Conservation (phyloP, 306 rosid species). For the Pyrus bretschneideri region DNA sequence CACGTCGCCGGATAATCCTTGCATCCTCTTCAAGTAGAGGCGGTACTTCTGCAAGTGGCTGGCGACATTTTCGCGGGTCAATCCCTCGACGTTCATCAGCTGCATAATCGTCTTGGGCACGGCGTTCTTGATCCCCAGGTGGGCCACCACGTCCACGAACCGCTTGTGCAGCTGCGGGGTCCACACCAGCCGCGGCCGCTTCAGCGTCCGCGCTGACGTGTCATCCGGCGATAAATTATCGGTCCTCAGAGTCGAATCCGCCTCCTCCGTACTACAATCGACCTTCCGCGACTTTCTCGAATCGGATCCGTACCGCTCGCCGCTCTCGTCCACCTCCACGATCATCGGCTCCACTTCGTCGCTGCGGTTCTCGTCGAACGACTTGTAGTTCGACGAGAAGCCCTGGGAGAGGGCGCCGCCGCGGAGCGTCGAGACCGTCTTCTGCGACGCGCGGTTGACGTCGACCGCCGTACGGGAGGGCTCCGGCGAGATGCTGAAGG, state of each 20-base stretch:
- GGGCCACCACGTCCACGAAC: slow-evolving; percentile 87
- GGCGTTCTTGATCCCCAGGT: slow-evolving; percentile 81
- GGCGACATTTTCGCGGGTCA: slow-evolving; percentile 93
- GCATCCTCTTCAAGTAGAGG: slow-evolving; percentile 80
- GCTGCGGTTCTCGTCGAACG: slow-evolving; percentile 19
- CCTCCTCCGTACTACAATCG: slow-evolving; percentile 47
- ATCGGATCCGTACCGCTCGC: slow-evolving; percentile 39
- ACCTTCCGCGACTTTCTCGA: slow-evolving; percentile 50
- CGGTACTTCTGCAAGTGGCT: slow-evolving; percentile 93
- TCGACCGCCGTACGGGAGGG: slow-evolving; percentile 47
- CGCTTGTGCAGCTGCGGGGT: slow-evolving; percentile 89
- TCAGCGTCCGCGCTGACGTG: slow-evolving; percentile 36
- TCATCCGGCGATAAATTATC: slow-evolving; percentile 35
- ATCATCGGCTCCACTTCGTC: slow-evolving; percentile 27
- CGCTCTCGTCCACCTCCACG: slow-evolving; percentile 35
- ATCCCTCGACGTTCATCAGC: slow-evolving; percentile 91
- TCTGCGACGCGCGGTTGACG: slow-evolving; percentile 72
- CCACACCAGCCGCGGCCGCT: slow-evolving; percentile 86
- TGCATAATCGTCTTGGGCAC: slow-evolving; percentile 93
- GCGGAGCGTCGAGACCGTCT: slow-evolving; percentile 58
- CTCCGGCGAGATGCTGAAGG: slow-evolving; percentile 77
- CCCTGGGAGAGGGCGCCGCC: slow-evolving; percentile 38
- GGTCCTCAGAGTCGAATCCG: slow-evolving; percentile 43
- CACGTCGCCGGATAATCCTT: slow-evolving; percentile 56
- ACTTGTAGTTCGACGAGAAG: slow-evolving; percentile 38